Conservation (phyloP, 345 rosid species). For the Pugionium dolabratum region DNA sequence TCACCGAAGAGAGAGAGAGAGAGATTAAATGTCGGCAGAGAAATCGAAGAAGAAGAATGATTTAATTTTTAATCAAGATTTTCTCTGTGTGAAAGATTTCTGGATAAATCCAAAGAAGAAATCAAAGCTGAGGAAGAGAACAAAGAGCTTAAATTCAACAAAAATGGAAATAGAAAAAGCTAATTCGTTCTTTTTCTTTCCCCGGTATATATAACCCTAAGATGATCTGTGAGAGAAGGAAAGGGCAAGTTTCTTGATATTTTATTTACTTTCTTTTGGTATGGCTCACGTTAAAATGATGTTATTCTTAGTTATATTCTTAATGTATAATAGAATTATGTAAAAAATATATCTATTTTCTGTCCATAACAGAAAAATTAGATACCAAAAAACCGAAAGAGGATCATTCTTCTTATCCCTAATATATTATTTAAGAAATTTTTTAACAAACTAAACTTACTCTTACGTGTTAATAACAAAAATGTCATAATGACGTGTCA, state of each 20-base stretch:
- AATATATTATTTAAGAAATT: too few species aligned
- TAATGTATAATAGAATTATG: slow-evolving; percentile 2
- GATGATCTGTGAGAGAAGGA: slow-evolving; percentile 31
- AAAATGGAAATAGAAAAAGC: slow-evolving; percentile 36
- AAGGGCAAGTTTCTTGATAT: slow-evolving; percentile 27
- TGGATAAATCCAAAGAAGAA: background rate
- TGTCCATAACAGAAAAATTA: slow-evolving; percentile 28
- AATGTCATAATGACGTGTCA: too few species aligned
- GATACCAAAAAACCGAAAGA: slow-evolving; percentile 30
- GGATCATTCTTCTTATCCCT: slow-evolving; percentile 1
- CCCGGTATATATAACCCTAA: slow-evolving; percentile 31
- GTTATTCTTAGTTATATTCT: background rate
- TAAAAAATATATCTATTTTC: slow-evolving; percentile 16
- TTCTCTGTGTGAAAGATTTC: slow-evolving; percentile 1
- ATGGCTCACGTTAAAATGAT: slow-evolving; percentile 30
- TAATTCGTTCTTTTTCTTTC: background rate
- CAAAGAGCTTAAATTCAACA: slow-evolving; percentile 12
- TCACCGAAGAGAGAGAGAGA: slow-evolving; percentile 13
- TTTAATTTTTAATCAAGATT: background rate
- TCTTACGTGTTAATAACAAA: too few species aligned
- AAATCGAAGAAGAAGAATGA: slow-evolving; percentile 6
- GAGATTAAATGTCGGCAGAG: slow-evolving; percentile 6
- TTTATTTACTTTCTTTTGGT: slow-evolving; percentile 13
- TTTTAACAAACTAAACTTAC: too few species aligned
- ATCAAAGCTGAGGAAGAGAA: background rate